Percentiles rank a stretch among this genome's conserved stretches.
Evolutionary conservation across 768 basidiomycete genomes (phyloP).

Genomic region (Cystofilobasidium bisporidii): DNA sequence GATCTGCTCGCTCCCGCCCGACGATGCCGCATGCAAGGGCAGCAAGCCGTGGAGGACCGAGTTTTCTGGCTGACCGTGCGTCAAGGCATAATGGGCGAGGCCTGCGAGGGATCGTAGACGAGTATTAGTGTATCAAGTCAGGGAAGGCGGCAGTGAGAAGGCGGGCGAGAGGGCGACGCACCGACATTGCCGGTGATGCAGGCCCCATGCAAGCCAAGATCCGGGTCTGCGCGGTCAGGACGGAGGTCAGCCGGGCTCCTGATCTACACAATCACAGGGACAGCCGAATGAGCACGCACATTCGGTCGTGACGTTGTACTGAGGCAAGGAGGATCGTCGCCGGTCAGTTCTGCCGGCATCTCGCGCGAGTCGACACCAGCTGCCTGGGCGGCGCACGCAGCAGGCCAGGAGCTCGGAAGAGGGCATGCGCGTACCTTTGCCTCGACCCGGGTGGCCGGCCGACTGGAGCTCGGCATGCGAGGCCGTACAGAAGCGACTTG

Average conservation of each 20-base stretch:
- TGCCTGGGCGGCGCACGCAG: neutral
- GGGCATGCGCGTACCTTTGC: neutral
- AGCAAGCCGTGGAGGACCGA: constrained; percentile 90
- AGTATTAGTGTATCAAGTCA: too few species aligned
- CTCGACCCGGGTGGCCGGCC: constrained; percentile 18
- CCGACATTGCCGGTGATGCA: constrained; percentile 64
- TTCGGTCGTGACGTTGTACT: constrained; percentile 51
- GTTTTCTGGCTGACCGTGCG: constrained; percentile 82
- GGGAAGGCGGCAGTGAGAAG: neutral
- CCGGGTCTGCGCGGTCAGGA: constrained; percentile 30
- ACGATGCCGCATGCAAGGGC: constrained; percentile 90
- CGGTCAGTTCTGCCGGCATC: neutral
- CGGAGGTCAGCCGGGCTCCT: too few species aligned
- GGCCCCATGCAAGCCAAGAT: constrained; percentile 46
- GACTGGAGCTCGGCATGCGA: too few species aligned
- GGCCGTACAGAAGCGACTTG: too few species aligned
- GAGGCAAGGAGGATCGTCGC: neutral
- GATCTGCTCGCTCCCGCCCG: constrained; percentile 78
- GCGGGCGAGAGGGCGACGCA: constrained; percentile 13
- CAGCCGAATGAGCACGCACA: constrained; percentile 39
- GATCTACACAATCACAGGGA: neutral
- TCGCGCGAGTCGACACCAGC: neutral
- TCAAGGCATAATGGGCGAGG: constrained; percentile 82
- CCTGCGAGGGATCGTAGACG: neutral
- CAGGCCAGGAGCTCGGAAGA: neutral